Evolutionary conservation across 495 filamentous ascomycete species (phyloP), one percentile per base, ranked within the genome.

Genomic region (Penicillium mononematosum): DNA sequence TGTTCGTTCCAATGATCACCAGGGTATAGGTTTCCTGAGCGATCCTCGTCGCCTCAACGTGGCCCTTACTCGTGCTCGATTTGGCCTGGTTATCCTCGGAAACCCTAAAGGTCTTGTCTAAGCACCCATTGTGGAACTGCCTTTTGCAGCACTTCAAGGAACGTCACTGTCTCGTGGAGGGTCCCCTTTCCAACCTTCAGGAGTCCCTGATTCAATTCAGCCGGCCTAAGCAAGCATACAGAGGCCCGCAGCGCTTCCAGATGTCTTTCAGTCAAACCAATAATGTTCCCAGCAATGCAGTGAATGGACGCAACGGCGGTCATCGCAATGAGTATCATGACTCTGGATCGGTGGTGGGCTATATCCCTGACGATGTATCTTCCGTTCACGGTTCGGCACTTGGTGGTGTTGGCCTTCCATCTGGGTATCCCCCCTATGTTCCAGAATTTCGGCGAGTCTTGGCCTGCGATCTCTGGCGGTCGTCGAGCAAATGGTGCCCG

Each of bases 41-140:
- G 94, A 99, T 63, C 94, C 94, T 43, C 91, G 94, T 61, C 95
- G 94, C 80, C 86, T 99, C 63, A 99, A 99, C 68, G 94, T 99
- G n/a, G 94, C 94, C 16, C 84, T 99, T 50, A 99, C 94, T 49
- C 90, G 94, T 70, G 95, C 94, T 41, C 96, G 96, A 73, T 99
- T 89, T 71, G 94, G 94, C 46, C 74, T 97, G 50, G 94, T 96
- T 45, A 96, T 99, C 58, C 85, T 99, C 17, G 94, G 95, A 46
- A 99, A 99, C 68, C 94, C 94, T 9, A 99, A 99, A 99, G 76
- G 94, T 99, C 42, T 74, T 99, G 38, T 92, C 91, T 24, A 99
- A 98, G 76, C 94, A 99, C 71, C 94, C 96, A 47, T 78, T 99
- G 16, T 99, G 94, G 94, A 95, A 99, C 65, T 93, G 91, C 68